Evolutionary conservation across 1,284 basidiomycete genomes (phyloP), one percentile per base, ranked within the genome.

Genomic region (Apiotrichum akiyoshidainum): DNA sequence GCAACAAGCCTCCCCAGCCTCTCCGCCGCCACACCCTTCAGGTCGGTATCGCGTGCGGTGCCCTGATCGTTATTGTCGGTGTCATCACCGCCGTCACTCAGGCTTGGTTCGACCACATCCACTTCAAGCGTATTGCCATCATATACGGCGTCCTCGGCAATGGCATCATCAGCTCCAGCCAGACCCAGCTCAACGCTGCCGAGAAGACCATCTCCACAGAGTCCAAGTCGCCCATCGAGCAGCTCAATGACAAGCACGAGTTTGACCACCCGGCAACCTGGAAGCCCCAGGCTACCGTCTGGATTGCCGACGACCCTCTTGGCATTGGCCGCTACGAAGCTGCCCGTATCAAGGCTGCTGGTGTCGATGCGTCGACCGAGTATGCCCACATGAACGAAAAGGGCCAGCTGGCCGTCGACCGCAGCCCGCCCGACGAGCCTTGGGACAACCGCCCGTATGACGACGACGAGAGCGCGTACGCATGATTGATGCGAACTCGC

Each of bases 181-280:
- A 60, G 54, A 57, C 59, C 50, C 58, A 60, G 57, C 57, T 65
- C 35, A 60, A 62, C 54, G 50, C 62, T 35, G 56, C 58, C 12
- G 61, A 65, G 52, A 67, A 68, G 56, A 44, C 62, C 47, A 13
- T 21, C 17, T 33, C 26, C 31, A 51, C 59, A n/a, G 66, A 66
- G 40, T 60, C 61, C 14, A 58, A 59, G 61, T 66, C 16, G 56
- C 73, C 58, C 63, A 9, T 9, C 17, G 51, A 44, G 41, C 64
- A n/a, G 5, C 31, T 55, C 70, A 72, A 52, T 69, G 71, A 74
- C 60, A 62, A 67, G 35, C 60, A 63, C 51, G 77, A 74, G 11
- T 79, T 78, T 53, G 73, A 78, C 59, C 74, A 79, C 68, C 78
- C 78, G 6, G 78, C 78, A 7, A 47, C 74, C 51, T 80, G 75